phyloP scores from a whole-genome alignment of 805 yeast species.

The Yarrowia bubula region DNA sequence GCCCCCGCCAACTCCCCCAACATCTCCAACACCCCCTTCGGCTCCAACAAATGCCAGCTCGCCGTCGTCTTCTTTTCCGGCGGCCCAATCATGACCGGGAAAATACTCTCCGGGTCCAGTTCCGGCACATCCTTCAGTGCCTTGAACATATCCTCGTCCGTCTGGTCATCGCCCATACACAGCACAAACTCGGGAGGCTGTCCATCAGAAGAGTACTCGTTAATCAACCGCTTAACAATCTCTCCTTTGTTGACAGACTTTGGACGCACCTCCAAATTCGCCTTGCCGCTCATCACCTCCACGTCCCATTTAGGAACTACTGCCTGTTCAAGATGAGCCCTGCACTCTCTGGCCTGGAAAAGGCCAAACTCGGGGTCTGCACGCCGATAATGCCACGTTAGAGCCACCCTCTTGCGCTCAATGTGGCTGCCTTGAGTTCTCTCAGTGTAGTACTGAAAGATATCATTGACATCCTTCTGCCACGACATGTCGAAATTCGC shows the following conservation, averaged over 20 bases:
- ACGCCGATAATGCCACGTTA: constrained; percentile 97
- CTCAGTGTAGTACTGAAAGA: constrained; percentile 73
- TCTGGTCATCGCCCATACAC: constrained; percentile 92
- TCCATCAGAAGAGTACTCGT: constrained; percentile 41
- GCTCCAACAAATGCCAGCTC: constrained; percentile 79
- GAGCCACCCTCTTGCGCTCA: constrained; percentile 86
- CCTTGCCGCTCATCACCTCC: constrained; percentile 96
- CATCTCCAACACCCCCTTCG: constrained; percentile 79
- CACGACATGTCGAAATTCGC: constrained; percentile 86
- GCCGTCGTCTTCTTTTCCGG: constrained; percentile 85
- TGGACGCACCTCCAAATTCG: constrained; percentile 97
- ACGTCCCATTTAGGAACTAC: constrained; percentile 70
- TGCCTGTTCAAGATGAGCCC: constrained; percentile 57
- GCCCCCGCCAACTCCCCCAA: constrained; percentile 43
- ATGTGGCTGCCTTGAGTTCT: constrained; percentile 86
- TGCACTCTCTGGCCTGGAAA: constrained; percentile 75
- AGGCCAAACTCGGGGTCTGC: constrained; percentile 92
- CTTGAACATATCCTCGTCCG: constrained; percentile 97
- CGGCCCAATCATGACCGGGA: constrained; percentile 88
- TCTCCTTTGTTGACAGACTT: constrained; percentile 94
- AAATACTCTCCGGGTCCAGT: constrained; percentile 51
- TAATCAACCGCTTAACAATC: constrained; percentile 76
- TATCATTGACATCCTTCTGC: constrained; percentile 78
- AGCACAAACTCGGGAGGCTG: constrained; percentile 77
- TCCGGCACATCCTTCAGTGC: constrained; percentile 49